Percentiles rank a stretch among this genome's conserved stretches.
Evolutionary conservation across 805 yeast genomes (phyloP).

Genomic region (Ogataea angusta): DNA sequence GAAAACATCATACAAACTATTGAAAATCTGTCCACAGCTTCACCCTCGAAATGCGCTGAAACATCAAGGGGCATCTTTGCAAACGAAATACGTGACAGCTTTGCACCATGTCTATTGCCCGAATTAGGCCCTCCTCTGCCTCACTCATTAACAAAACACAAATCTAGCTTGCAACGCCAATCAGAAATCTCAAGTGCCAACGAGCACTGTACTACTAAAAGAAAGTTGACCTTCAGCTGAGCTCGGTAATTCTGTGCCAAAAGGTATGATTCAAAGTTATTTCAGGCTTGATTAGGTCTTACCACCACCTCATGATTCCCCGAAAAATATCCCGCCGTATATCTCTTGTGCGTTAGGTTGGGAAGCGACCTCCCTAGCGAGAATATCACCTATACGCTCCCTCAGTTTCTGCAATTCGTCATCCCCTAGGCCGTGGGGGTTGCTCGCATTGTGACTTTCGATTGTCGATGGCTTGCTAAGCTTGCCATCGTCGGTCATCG

Average conservation of each 20-base stretch:
- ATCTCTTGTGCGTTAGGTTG: constrained; percentile 49
- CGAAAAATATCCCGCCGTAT: constrained; percentile 68
- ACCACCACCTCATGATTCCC: constrained; percentile 39
- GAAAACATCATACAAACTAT: too few species aligned
- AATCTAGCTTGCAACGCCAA: too few species aligned
- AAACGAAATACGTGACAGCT: too few species aligned
- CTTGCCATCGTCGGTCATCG: constrained; percentile 39
- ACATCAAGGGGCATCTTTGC: too few species aligned
- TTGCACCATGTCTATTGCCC: too few species aligned
- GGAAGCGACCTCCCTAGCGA: constrained; percentile 48
- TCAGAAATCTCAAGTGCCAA: background rate
- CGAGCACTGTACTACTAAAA: constrained; percentile 12
- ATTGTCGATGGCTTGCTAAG: constrained; percentile 27
- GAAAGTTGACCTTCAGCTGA: constrained; percentile 22
- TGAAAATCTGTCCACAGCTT: too few species aligned
- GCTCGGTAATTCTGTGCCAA: background rate
- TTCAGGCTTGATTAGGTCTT: too few species aligned
- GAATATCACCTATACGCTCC: constrained; percentile 57
- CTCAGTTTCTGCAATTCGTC: constrained; percentile 37
- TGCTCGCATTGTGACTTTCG: background rate
- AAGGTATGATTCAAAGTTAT: too few species aligned
- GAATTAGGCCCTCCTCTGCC: too few species aligned
- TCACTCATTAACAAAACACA: too few species aligned
- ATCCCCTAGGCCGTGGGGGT: constrained; percentile 24
- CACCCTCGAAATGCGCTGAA: too few species aligned